Evolutionary conservation across 2,329 filamentous ascomycete species (phyloP).

Genomic region (Claviceps fusiformis): DNA sequence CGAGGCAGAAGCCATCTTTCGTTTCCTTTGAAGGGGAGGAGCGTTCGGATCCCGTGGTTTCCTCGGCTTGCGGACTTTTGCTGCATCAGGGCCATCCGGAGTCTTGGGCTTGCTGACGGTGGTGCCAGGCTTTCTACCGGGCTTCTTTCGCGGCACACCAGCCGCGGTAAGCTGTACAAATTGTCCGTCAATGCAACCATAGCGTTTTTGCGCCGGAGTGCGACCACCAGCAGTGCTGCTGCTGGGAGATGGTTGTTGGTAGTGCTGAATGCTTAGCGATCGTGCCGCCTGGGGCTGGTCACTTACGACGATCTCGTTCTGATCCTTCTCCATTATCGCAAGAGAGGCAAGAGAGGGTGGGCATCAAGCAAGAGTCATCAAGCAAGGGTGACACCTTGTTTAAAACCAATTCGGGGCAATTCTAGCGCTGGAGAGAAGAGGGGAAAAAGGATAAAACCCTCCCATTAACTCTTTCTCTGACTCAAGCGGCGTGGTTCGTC

Average conservation of each 20-base stretch:
- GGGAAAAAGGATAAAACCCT: neutral
- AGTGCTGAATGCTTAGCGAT: constrained; percentile 16
- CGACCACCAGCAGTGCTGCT: constrained; percentile 13
- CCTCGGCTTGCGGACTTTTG: constrained; percentile 38
- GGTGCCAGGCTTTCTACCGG: constrained; percentile 50
- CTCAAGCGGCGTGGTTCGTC: neutral
- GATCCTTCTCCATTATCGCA: constrained; percentile 26
- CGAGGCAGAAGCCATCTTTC: constrained; percentile 31
- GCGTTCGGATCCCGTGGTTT: constrained; percentile 48
- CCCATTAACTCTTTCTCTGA: neutral
- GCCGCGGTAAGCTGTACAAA: constrained; percentile 41
- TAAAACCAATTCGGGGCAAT: neutral
- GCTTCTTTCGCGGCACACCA: constrained; percentile 48
- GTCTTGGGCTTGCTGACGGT: constrained; percentile 29
- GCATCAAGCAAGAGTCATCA: neutral
- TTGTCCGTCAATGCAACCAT: constrained; percentile 23
- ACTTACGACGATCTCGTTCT: constrained; percentile 32
- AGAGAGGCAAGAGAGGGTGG: neutral
- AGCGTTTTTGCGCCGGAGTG: constrained; percentile 16
- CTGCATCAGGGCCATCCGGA: constrained; percentile 24
- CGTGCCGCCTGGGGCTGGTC: constrained; percentile 16
- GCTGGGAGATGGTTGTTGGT: constrained; percentile 13
- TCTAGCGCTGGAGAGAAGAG: too few relatives aligned
- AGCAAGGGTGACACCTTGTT: neutral
- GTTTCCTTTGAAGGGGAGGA: constrained; percentile 38